Conservation (phyloP, 2,329 filamentous ascomycete genomes). For the Beauveria pseudobassiana region DNA sequence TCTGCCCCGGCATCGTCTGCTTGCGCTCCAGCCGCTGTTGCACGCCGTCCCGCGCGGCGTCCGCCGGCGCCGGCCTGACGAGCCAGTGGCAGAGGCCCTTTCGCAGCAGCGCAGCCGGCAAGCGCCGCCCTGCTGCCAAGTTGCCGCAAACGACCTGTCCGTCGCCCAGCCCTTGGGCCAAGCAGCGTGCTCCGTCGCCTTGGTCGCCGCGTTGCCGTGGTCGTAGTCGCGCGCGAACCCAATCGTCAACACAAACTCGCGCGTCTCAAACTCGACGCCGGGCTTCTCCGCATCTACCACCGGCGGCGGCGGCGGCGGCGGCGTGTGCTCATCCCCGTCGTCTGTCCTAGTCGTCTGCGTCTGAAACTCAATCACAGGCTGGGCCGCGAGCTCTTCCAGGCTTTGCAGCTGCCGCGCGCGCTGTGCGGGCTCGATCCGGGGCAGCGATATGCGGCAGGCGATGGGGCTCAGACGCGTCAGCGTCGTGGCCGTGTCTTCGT, state of each 20-base stretch:
- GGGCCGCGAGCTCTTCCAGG: background rate
- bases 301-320: background rate
- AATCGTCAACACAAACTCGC: conserved; percentile 36
- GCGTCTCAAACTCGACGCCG: conserved; percentile 12
- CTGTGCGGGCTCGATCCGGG: conserved; percentile 20
- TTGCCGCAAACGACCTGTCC: conserved; percentile 28
- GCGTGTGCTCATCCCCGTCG: background rate
- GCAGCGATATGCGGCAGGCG: conserved; percentile 33
- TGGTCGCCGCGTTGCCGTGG: conserved; percentile 29
- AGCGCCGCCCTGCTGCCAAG: conserved; percentile 30
- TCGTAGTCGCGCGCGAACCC: conserved; percentile 30
- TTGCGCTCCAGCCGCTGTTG: conserved; percentile 16
- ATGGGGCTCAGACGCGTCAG: conserved; percentile 41
- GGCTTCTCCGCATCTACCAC: too few relatives aligned
- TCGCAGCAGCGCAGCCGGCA: conserved; percentile 31
- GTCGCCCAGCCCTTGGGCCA: conserved; percentile 32
- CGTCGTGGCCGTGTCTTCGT: conserved; percentile 27
- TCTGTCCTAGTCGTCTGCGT: background rate
- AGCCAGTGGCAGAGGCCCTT: conserved; percentile 38
- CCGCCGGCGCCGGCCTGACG: conserved; percentile 17
- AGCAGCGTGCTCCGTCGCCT: conserved; percentile 27
- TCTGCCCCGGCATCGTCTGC: conserved; percentile 7
- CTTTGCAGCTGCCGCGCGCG: conserved; percentile 20
- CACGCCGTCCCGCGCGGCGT: conserved; percentile 9
- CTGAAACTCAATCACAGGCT: background rate